A percentile compares a stretch with the other conserved stretches of the same genome.
Conservation (phyloP, 257 asterid genomes). For the Solanum boliviense region DNA sequence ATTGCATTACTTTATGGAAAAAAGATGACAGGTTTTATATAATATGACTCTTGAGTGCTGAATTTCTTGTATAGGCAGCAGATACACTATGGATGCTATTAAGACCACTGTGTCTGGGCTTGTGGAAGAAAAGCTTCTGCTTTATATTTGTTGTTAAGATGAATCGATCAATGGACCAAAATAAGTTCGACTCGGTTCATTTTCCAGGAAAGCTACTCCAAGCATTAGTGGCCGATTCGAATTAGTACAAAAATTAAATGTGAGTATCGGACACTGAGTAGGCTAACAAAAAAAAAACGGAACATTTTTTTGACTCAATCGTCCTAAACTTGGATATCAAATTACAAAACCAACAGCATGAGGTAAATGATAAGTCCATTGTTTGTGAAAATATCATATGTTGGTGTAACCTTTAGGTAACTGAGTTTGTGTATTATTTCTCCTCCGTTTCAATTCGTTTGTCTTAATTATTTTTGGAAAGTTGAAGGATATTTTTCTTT, state of each 20-base stretch:
- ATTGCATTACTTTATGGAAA: background rate
- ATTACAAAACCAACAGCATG: background rate
- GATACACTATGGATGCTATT: background rate
- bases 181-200: background rate
- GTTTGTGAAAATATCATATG: background rate
- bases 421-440: background rate
- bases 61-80: background rate
- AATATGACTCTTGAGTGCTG: background rate
- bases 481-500: too few relatives aligned
- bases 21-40: background rate
- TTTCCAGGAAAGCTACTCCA: background rate
- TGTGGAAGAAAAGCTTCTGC: background rate
- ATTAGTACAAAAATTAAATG: background rate
- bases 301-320: background rate
- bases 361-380: background rate
- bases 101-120: background rate
- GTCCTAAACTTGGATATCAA: background rate
- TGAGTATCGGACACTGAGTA: background rate
- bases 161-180: background rate
- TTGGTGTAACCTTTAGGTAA: background rate
- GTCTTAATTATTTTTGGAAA: background rate
- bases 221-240: background rate
- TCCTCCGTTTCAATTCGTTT: background rate
- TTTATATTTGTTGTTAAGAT: background rate
- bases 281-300: background rate